Conservation (phyloP, 768 basidiomycete species). For the Mycena sanguinolenta region DNA sequence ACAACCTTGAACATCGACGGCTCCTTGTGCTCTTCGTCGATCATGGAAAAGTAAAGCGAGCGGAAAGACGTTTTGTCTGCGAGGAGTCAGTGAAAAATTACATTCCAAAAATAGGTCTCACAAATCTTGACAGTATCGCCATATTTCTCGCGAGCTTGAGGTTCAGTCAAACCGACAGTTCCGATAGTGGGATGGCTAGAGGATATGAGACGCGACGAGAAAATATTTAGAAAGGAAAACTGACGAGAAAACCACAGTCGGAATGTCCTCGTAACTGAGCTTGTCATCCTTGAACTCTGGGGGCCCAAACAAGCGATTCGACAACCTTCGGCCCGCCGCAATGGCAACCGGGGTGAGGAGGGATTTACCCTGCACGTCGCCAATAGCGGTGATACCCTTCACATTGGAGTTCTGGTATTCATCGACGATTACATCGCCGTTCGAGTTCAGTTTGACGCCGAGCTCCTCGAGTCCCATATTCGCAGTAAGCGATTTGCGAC, state of each 20-base stretch:
- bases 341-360: constrained; percentile 97
- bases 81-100: neutral
- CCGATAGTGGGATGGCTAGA: constrained; percentile 94
- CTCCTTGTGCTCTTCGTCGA: constrained; percentile 91
- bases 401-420: constrained; percentile 90
- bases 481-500: constrained; percentile 85
- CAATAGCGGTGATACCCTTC: constrained; percentile 82
- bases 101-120: constrained; percentile 55
- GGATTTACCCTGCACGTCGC: constrained; percentile 94
- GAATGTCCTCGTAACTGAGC: constrained; percentile 89
- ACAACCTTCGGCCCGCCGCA: constrained; percentile 90
- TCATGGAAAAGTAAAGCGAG: constrained; percentile 92
- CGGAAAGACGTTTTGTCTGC: constrained; percentile 86
- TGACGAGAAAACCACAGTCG: constrained; percentile 97
- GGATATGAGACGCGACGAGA: constrained; percentile 15
- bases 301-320: constrained; percentile 92
- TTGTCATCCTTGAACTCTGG: constrained; percentile 90
- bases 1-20: constrained; percentile 96
- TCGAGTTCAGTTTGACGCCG: constrained; percentile 80
- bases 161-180: constrained; percentile 94
- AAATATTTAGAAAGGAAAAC: constrained; percentile 46
- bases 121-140: constrained; percentile 94
- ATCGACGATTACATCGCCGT: constrained; percentile 91
- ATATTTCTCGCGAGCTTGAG: constrained; percentile 88
- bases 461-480: constrained; percentile 82